Conservation (phyloP, 768 basidiomycete genomes). For the Kwoniella sp. region DNA sequence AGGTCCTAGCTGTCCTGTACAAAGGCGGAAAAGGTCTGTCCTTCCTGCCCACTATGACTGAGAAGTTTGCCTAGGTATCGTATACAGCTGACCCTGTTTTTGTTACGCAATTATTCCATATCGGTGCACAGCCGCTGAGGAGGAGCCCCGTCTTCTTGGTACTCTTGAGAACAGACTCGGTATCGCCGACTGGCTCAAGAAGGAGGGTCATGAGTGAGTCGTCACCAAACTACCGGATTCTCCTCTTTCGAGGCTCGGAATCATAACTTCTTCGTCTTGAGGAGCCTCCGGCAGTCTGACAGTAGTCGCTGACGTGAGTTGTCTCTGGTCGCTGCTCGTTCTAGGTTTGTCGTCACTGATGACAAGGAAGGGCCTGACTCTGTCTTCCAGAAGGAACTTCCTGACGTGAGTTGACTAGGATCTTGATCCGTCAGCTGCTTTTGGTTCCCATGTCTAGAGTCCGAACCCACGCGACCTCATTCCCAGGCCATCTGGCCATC, state of each 20-base stretch:
- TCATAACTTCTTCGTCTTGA: too few relatives aligned
- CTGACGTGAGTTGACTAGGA: conserved; percentile 68
- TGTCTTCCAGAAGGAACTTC: conserved; percentile 78
- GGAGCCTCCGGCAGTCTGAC: too few relatives aligned
- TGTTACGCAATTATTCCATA: not conserved
- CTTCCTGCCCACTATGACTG: too few relatives aligned
- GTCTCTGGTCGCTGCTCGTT: not conserved
- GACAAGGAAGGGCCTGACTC: conserved; percentile 81
- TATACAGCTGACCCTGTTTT: not conserved
- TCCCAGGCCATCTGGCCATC: not conserved
- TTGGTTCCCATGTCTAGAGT: too few relatives aligned
- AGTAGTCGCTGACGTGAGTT: not conserved
- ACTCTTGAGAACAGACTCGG: conserved; percentile 66
- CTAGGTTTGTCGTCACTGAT: conserved; percentile 66
- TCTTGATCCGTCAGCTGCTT: too few relatives aligned
- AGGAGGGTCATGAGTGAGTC: conserved; percentile 69
- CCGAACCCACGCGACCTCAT: too few relatives aligned
- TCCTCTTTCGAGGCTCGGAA: too few relatives aligned
- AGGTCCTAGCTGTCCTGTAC: conserved; percentile 41
- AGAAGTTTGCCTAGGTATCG: too few relatives aligned
- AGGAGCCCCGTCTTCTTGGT: conserved; percentile 53
- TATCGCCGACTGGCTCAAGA: conserved; percentile 68
- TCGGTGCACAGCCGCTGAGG: conserved; percentile 47
- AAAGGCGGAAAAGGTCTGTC: conserved; percentile 38
- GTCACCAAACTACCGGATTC: too few relatives aligned